Conservation (phyloP, 2,329 filamentous ascomycete species). For the Calonectria hawksworthii region DNA sequence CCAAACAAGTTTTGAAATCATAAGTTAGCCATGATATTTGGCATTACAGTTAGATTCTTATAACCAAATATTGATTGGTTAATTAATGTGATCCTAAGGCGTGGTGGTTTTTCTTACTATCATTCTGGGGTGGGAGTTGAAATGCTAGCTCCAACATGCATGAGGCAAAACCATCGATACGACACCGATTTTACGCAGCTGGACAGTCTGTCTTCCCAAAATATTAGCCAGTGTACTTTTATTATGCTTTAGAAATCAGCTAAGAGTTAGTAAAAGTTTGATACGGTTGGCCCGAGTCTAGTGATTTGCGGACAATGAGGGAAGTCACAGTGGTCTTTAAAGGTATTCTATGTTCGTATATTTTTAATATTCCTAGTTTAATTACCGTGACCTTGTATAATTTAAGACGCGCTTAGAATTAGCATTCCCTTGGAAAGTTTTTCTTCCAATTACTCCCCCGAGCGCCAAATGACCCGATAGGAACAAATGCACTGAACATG, state of each 20-base stretch:
- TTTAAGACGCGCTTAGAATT: neutral
- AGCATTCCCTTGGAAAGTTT: neutral
- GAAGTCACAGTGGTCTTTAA: neutral
- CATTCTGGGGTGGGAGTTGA: no score
- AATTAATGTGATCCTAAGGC: no score
- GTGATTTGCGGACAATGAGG: neutral
- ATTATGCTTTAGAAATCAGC: neutral
- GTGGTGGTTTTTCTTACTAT: no score
- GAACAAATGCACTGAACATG: neutral
- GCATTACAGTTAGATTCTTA: neutral
- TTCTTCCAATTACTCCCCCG: neutral
- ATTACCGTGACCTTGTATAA: neutral
- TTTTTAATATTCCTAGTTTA: neutral
- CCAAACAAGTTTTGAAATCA: neutral
- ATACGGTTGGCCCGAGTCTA: neutral
- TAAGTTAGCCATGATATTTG: neutral
- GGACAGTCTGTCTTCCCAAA: no score
- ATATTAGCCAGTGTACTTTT: no score
- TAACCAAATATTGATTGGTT: no score
- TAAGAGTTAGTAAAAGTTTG: neutral
- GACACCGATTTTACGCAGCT: no score
- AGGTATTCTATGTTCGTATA: neutral
- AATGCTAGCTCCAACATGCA: no score
- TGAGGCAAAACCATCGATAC: no score
- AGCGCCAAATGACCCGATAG: neutral